Evolutionary conservation across 768 basidiomycete genomes (phyloP), one percentile per base, ranked within the genome.

Genomic region (Lentinula boryana): DNA sequence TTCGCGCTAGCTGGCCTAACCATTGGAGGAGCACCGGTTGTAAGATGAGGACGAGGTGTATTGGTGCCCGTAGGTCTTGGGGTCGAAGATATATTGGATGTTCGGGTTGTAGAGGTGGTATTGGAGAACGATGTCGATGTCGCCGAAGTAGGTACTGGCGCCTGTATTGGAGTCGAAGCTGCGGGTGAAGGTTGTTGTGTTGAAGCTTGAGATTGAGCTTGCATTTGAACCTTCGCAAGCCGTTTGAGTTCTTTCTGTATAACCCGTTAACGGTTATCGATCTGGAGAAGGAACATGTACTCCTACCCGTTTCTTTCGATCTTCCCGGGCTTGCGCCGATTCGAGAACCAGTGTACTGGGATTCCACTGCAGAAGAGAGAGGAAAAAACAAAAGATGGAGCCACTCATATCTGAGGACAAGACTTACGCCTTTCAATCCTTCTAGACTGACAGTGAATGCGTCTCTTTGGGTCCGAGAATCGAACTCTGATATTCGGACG

Each of bases 241-340:
- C 83, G 83, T 74, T 84, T 89, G 65, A 83, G 77, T 71, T 90
- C 89, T 76, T 89, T 90, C 86, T 89, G 73, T 67, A 60, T 16
- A 43, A 50, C 7, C 6, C 13, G 31, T 48, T n/a, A 49, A 16
- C n/a, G 18, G 6, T 7, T 18, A 36, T 49, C 10, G 16, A 48
- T 43, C 18, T 36, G 40, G 43, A n/a, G 38, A 51, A 56, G 43
- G 48, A 54, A 5, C 52, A 35, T 21, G 51, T 40, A 35, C 36
- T 82, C 87, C 67, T 52, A 88, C 88, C 78, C 87, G 82, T 75
- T 83, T 86, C 78, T 85, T 89, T 69, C 88, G 78, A 73, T 90
- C 88, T 71, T 90, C 89, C 59, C 85, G 76, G 44, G 88, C 89
- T 72, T 90, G 89, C 1, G 86, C 83, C 4, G 87, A 85, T 71